A percentile compares a stretch with the other conserved stretches of the same genome.
These are phyloP conservation scores for Alternaria brassicicola DNA, from an alignment of 2,329 filamentous ascomycete species.

Conservation along the genomic window DNA sequence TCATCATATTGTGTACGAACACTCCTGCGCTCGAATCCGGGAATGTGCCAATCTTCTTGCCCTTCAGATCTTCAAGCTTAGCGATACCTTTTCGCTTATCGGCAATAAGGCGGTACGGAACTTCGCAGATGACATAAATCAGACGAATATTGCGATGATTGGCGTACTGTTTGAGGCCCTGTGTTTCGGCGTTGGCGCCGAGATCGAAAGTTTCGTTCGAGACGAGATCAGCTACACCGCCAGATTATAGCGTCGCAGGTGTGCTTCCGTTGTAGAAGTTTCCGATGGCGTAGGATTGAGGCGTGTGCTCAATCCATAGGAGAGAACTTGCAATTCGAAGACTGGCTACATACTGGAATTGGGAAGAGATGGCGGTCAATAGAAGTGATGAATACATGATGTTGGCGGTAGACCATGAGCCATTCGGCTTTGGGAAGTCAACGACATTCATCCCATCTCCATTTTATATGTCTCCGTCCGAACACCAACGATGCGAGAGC, in stretches of 20 bases:
- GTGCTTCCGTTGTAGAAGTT: conserved; percentile 1
- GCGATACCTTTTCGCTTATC: conserved; percentile 23
- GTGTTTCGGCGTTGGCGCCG: conserved; percentile 39
- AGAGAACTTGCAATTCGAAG: conserved; percentile 25
- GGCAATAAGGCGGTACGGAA: conserved; percentile 35
- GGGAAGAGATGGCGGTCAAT: not conserved
- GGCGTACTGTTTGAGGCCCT: conserved; percentile 33
- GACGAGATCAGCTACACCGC: conserved; percentile 28
- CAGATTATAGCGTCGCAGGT: not conserved
- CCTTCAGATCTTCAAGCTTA: conserved; percentile 29
- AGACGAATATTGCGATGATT: conserved; percentile 33
- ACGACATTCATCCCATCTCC: not conserved
- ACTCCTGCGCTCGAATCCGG: conserved; percentile 19
- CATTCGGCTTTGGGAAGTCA: not conserved
- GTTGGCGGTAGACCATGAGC: not conserved
- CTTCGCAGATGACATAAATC: conserved; percentile 39
- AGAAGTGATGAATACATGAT: not conserved
- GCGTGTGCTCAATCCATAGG: conserved; percentile 36
- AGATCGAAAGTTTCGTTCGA: conserved; percentile 30
- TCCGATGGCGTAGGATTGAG: conserved; percentile 33
- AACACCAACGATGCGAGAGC: not conserved
- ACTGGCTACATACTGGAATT: not conserved
- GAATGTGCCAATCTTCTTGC: conserved; percentile 34
- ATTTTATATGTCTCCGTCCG: not conserved
- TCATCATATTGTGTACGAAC: conserved; percentile 31